phyloP scores from a whole-genome alignment of 192 early-diverging fungal species.

The Rhizophagus clarus region DNA sequence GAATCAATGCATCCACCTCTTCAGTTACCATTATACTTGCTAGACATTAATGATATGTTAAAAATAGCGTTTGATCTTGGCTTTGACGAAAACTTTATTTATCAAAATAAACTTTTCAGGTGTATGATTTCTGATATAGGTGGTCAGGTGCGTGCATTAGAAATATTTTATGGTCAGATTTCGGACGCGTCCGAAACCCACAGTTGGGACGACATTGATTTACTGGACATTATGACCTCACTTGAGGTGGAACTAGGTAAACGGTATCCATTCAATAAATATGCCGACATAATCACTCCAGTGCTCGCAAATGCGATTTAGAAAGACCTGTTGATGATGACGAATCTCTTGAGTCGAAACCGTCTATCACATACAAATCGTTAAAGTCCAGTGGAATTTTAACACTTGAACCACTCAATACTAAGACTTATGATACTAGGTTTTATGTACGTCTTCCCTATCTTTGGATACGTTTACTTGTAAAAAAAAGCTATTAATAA shows the following conservation, averaged over 20 bases:
- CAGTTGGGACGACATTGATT: too few relatives aligned
- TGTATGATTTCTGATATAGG: neutral
- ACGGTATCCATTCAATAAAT: too few relatives aligned
- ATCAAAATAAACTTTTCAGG: neutral
- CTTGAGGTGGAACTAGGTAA: too few relatives aligned
- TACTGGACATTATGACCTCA: too few relatives aligned
- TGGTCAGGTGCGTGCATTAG: conserved; percentile 1
- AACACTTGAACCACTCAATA: neutral
- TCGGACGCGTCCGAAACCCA: neutral
- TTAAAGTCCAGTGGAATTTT: neutral
- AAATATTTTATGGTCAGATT: neutral
- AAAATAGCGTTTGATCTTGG: neutral
- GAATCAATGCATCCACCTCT: conserved; percentile 13
- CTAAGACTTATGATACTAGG: neutral
- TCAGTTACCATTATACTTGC: neutral
- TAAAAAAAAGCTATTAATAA: neutral
- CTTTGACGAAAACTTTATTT: neutral
- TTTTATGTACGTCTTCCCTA: neutral
- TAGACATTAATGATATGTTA: neutral
- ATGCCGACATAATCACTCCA: too few relatives aligned
- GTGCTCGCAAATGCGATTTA: too few relatives aligned
- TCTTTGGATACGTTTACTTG: neutral
- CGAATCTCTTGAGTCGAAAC: too few relatives aligned
- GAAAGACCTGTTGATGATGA: too few relatives aligned
- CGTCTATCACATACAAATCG: too few relatives aligned